Base-by-base conservation (phyloP, 805 yeast genomes). In the Saccharomycopsis fermentans region DNA sequence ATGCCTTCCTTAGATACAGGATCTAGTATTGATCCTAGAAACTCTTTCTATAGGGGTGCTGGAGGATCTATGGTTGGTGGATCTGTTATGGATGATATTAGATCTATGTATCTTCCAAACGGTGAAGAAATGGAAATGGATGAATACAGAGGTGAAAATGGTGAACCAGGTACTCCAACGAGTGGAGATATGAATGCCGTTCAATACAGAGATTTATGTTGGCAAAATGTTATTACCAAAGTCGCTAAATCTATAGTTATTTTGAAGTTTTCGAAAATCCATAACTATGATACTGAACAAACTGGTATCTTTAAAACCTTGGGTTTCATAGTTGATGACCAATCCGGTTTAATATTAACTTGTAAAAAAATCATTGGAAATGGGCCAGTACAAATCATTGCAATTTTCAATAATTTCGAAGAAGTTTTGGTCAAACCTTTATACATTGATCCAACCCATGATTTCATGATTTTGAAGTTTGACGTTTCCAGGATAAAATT, bases 311-410 rank as follows among this genome's bases (percentile, higher is more conserved):
- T 62, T 52, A 62, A 62, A 47, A 62, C 64, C 12, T 48, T 62
- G 11, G 64, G 64, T 48, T 62, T 62, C 47, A 62, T 62, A 52
- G 64, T 62, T 12, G 64, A 62, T 47, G 61, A 60, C 35, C 58
- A 59, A 27, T 58, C 36, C 36, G 64, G 64, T 5, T 51, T 62
- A 29, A 62, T 62, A 11, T 51, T 62, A 27, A 59, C 64, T 16
- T 62, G 64, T 58, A 62, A 62, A 50, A 62, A 62, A 50, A 62
- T 62, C 36, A 57, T 62, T 27, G 64, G 64, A 5, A 62, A 58
- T 56, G 64, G 64, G 21, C 64, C 64, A 32, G 56, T 60, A 27
- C 62, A 62, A 50, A 60, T 62, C 36, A 59, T 59, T 52, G 64
- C 64, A 16, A 59, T 62, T 32, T 62, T 62, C 56, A 62, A 62